Base-by-base conservation (phyloP, 495 filamentous ascomycete genomes). In the Penicillium cataractarum region DNA sequence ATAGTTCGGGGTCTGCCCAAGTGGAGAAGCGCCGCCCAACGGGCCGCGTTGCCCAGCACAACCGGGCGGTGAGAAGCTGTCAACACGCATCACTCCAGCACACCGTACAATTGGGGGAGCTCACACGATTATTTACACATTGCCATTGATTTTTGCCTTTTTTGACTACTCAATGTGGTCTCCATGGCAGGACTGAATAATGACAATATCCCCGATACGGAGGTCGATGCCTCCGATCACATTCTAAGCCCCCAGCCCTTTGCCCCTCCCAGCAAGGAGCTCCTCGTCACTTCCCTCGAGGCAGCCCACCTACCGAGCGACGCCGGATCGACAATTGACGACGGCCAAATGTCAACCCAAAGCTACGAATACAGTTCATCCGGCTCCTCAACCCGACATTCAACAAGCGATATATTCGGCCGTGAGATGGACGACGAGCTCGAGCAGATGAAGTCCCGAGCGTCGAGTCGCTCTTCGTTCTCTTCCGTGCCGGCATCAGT, bases 401-500 rank as follows among this genome's bases (percentile, higher is more conserved):
- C 78, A 19, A 66, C 67, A 8, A 68, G 65, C 40, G 76, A 76
- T 31, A 62, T 71, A 8, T 71, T 73, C 40, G 65, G 65, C 32
- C 69, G 57, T 5, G 68, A 73, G 24, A 60, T 71, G 35, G 76
- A 77, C 33, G 75, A 77, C 22, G 78, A 74, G 12, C 62, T 73
- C 39, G 61, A 58, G 5, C 69, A 64, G 0, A 33, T 71, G 32
- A 72, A 75, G 27, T 79, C 77, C 1, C 61, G 78, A 51, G 64
- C 74, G 26, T 80, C 78, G 6, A 82, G 78, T 60, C 76, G 73
- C 35, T 80, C 80, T 12, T 82, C 80, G 1, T 57, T 80, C 15
- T 80, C 78, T 5, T 81, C 80, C 0, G 60, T 78, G 9, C 78
- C 80, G 4, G 72, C 68, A 17, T 80, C 78, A 4, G 74, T 78